Evolutionary conservation across 2,329 filamentous ascomycete species (phyloP), one percentile per base, ranked within the genome.

Genomic region (Coniosporium uncinatum): DNA sequence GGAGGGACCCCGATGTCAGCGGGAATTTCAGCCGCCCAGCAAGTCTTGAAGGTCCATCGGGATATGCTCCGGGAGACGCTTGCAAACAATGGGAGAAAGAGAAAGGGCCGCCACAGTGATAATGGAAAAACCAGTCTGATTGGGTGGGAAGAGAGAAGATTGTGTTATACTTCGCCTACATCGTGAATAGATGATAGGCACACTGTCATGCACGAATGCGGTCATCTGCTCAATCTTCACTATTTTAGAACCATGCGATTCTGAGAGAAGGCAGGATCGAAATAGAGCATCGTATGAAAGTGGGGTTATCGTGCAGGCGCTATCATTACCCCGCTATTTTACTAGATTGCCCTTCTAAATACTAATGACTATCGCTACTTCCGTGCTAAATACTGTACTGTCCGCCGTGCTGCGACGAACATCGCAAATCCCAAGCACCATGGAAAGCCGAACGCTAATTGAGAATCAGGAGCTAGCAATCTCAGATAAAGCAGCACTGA

Each of bases 21-120:
- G 27, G 27, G 16, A 16, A 31, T 16, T 31, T 31, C 27, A 31
- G 11, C 27, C 27, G 27, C 27, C 27, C 27, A 31, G 27, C 27
- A 16, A 31, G 27, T 31, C 27, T 31, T 31, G 27, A 31, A 31
- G 16, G 16, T 16, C 16, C 27, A 31, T 11, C 27, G 27, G 27
- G 27, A 31, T 36, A 22, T 5, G 24, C 36, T 22, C 16, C 39
- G 5, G 39, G 29, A 27, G 40, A 14, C 3, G 46, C 27, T 11
- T 31, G 16, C 27, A 31, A 31, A 16, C 27, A 31, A 31, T 31
- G 27, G 16, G 27, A 31, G 27, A 31, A 31, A 31, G 16, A 31
- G 27, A 31, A 31, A 31, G 27, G 27, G 27, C 27, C 27, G 16
- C 27, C 27, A 31, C 11, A 31, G 16, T 31, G 27, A 31, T 11